Base-by-base conservation (phyloP, 75 land plant species). In the Cryptomeria japonica region DNA sequence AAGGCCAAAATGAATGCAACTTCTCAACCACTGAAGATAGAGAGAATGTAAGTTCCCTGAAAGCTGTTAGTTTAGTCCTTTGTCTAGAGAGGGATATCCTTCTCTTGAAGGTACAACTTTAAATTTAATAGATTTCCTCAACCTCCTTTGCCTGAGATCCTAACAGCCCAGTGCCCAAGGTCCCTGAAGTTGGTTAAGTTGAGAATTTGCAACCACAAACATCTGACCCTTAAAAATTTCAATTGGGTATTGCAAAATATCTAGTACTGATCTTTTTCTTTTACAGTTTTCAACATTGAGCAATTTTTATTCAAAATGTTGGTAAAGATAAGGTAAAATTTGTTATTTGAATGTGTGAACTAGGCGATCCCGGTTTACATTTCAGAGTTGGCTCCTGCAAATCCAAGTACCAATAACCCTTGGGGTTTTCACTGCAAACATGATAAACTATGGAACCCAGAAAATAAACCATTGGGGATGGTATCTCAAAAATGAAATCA, bases 371-470 rank as follows among this genome's bases (percentile, higher is more conserved):
- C 95, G 13, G 88, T 96, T 19, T 96, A 96, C 87, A 51, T 96
- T 16, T 95, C 98, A 31, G 98, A 95, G 82, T 91, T 95, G 94
- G 96, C 96, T 7, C 98, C 96, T 49, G 90, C 96, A 3, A 90
- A 93, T 80, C 86, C 96, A 96, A 80, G 88, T 96, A 22, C 95
- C 95, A 22, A 94, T 94, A 14, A 94, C 95, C 1, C 88, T 95
- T 0, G 97, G 98, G 73, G 94, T 95, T 85, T 93, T 95, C 86
- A 78, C 89, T 15, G 97, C 98, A 80, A 96, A 93, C 91, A 88
- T 96, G 91, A 75, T 96, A 76, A 96, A 97, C 68, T 97, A 96
- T 84, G 93, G 95, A 8, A 92, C 93, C 14, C 85, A 89, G 38
- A 93, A 93, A 86, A 84, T 93, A 10, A 77, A 56, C 2, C 84